Evolutionary conservation across 192 early-diverging fungal species (phyloP), one percentile per base, ranked within the genome.

Genomic region (Rhizophagus clarus): DNA sequence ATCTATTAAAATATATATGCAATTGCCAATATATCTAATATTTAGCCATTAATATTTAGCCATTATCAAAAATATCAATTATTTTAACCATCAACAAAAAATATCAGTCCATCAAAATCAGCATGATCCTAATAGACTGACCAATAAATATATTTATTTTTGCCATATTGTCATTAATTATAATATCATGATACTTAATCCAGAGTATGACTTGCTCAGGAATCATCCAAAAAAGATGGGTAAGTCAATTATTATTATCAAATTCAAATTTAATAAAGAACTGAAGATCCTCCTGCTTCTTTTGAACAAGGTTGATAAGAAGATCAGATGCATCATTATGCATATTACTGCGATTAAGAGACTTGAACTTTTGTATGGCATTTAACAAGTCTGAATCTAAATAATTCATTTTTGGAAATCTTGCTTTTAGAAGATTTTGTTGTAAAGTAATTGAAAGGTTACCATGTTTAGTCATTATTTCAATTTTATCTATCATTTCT

Each of bases 151-250:
- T 26, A 61, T 80, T 80, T 2, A 70, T 73, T 20, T 9, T 62
- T 9, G 60, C 45, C 0, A 61, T 82, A 37, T 77, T 72, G 45
- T 82, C 37, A 40, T 61, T 77, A 4, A 78, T 3, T 0, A 82
- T 47, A 2, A 78, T 10, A 56, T 82, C 81, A 34, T 61, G 40
- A 40, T 80, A 80, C 22, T 61, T 64, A 22, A n/a, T 28, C 26
- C 72, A 80, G 7, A 80, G 79, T 0, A 61, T 22, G 28, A 31
- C 1, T 51, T 80, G 79, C 14, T 31, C 29, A 32, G 49, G 70
- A 1, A 20, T 37, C 69, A 80, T 73, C 79, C 70, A 80, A 22
- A 80, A 29, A 0, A 79, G 17, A 31, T 2, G 2, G 8, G 14
- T 14, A 22, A 71, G 56, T 11, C 1, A 12, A 74, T 73, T 72